A percentile compares a stretch with the other conserved stretches of the same genome.
These are phyloP conservation scores for Diaporthe citri DNA, from an alignment of 2,329 filamentous ascomycete species.

Conservation along the genomic window DNA sequence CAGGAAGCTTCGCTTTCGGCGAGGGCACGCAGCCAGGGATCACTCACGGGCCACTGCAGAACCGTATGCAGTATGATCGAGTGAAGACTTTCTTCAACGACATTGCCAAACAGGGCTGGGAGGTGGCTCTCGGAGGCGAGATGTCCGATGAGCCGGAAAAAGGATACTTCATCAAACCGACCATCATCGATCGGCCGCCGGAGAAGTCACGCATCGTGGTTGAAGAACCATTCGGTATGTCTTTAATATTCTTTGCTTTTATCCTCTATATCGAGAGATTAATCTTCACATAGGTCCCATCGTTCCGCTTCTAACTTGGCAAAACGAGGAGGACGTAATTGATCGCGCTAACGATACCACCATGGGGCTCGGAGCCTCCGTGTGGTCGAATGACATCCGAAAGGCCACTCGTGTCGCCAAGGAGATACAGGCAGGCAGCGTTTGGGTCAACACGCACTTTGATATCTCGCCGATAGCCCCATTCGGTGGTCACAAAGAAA, in stretches of 20 bases:
- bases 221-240: slow-evolving; percentile 63
- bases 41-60: slow-evolving; percentile 68
- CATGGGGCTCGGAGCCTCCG: slow-evolving; percentile 65
- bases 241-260: neutral
- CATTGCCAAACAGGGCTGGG: slow-evolving; percentile 54
- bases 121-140: slow-evolving; percentile 57
- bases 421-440: slow-evolving; percentile 63
- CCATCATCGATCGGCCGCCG: slow-evolving; percentile 71
- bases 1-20: slow-evolving; percentile 51
- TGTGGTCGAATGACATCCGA: slow-evolving; percentile 63
- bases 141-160: slow-evolving; percentile 43
- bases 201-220: slow-evolving; percentile 67
- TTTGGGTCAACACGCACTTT: slow-evolving; percentile 57
- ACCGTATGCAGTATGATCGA: slow-evolving; percentile 65
- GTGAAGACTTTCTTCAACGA: slow-evolving; percentile 1
- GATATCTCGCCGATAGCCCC: slow-evolving; percentile 44
- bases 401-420: slow-evolving; percentile 61
- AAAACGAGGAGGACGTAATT: slow-evolving; percentile 60
- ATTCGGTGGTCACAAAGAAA: slow-evolving; percentile 23
- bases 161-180: slow-evolving; percentile 69
- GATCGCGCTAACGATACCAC: slow-evolving; percentile 60
- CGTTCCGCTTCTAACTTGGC: slow-evolving; percentile 59
- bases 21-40: slow-evolving; percentile 34
- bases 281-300: slow-evolving; percentile 48
- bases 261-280: neutral